These are phyloP conservation scores for Mycena kentingensis DNA, from an alignment of 768 basidiomycete genomes.

Conservation along the genomic window DNA sequence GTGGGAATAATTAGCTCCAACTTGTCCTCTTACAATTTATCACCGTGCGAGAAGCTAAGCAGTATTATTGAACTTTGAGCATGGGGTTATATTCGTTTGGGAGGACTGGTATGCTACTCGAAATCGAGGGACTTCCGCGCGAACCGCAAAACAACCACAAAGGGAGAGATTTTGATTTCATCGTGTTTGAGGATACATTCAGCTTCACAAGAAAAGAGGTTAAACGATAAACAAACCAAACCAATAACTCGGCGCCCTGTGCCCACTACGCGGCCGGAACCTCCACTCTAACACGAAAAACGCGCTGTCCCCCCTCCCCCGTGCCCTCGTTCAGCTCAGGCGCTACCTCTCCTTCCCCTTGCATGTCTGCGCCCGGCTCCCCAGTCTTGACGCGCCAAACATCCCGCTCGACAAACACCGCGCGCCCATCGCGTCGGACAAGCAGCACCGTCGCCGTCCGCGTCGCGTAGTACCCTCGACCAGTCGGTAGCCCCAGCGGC, in stretches of 20 bases:
- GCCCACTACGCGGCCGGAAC: slow-evolving; percentile 19
- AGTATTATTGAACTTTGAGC: too few species aligned
- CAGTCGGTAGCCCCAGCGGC: slow-evolving; percentile 40
- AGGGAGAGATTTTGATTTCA: background rate
- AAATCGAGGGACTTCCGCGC: too few species aligned
- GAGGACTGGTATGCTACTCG: too few species aligned
- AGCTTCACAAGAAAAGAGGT: too few species aligned
- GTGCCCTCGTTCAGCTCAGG: slow-evolving; percentile 34
- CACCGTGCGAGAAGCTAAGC: too few species aligned
- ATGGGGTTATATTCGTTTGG: too few species aligned
- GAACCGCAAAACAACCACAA: too few species aligned
- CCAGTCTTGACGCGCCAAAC: slow-evolving; percentile 43
- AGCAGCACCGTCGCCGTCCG: slow-evolving; percentile 74
- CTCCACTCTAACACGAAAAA: slow-evolving; percentile 55
- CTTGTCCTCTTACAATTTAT: too few species aligned
- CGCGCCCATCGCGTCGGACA: slow-evolving; percentile 55
- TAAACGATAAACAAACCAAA: too few species aligned
- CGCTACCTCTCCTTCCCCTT: slow-evolving; percentile 38
- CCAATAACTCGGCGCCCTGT: background rate
- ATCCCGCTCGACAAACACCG: slow-evolving; percentile 72
- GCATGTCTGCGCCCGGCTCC: slow-evolving; percentile 27
- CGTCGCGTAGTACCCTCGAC: slow-evolving; percentile 56
- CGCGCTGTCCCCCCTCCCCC: slow-evolving; percentile 42
- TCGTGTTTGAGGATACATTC: background rate
- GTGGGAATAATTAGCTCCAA: too few species aligned